Evolutionary conservation across 78 protist genomes (phyloP).

Genomic region (Dictyostelium citrinum): DNA sequence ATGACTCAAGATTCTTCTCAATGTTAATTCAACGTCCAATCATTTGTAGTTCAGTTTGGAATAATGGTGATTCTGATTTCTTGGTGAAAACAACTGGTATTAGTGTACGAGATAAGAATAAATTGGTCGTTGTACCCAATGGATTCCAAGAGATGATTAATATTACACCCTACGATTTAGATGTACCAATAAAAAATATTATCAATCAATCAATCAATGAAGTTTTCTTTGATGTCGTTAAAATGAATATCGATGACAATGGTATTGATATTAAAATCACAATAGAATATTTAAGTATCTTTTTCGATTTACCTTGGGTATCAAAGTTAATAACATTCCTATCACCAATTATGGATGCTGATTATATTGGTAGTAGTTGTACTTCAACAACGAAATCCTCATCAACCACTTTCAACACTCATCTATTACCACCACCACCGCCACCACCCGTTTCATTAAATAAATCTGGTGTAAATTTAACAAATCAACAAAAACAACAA

Average conservation of each 20-base stretch:
- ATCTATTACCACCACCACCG: background rate
- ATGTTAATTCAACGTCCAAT: background rate
- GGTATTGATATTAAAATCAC: constrained; percentile 1
- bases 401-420: background rate
- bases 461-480: background rate
- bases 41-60: background rate
- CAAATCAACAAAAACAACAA: background rate
- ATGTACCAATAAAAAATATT: background rate
- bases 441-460: background rate
- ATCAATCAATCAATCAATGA: background rate
- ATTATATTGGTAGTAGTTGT: background rate
- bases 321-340: constrained; percentile 14
- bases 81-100: background rate
- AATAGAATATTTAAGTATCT: constrained; percentile 1
- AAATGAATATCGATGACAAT: background rate
- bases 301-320: constrained; percentile 51
- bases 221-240: background rate
- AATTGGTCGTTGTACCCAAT: background rate
- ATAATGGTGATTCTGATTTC: constrained; percentile 32
- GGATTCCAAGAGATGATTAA: constrained; percentile 21
- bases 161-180: background rate
- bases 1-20: constrained; percentile 30
- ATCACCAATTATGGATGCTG: constrained; percentile 52
- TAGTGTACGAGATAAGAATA: constrained; percentile 26
- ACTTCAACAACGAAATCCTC: background rate